These are phyloP conservation scores for Alternaria tenuissima DNA, from an alignment of 2,329 filamentous ascomycete species.

Conservation along the genomic window DNA sequence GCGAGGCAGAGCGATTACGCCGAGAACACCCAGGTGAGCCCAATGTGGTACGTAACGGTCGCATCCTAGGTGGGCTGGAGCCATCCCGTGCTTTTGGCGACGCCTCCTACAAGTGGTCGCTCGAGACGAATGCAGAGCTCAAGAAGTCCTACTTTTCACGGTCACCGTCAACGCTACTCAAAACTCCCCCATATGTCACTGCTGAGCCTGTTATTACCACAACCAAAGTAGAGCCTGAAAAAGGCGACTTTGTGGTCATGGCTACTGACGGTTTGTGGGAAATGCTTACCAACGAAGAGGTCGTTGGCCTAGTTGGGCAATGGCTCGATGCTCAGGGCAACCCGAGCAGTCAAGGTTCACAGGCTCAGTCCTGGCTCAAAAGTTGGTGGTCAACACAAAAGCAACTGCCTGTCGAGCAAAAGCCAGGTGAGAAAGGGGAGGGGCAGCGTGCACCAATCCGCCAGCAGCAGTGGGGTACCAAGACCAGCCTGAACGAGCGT, in stretches of 20 bases:
- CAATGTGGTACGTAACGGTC: constrained; percentile 85
- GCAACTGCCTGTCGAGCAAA: constrained; percentile 78
- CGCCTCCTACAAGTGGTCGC: constrained; percentile 94
- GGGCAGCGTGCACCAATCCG: constrained; percentile 90
- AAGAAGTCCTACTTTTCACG: constrained; percentile 88
- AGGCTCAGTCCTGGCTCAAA: constrained; percentile 70
- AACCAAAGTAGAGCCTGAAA: constrained; percentile 86
- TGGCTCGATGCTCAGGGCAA: constrained; percentile 84
- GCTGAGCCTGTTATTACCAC: constrained; percentile 95
- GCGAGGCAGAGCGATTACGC: constrained; percentile 82
- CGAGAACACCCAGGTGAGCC: constrained; percentile 89
- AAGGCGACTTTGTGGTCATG: constrained; percentile 94
- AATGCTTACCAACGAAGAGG: constrained; percentile 98
- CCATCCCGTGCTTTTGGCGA: constrained; percentile 95
- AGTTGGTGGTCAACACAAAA: constrained; percentile 70
- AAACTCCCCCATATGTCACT: constrained; percentile 95
- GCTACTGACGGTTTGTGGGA: constrained; percentile 98
- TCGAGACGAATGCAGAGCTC: constrained; percentile 82
- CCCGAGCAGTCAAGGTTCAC: constrained; percentile 47
- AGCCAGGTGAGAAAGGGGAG: constrained; percentile 59
- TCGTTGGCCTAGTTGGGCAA: constrained; percentile 92
- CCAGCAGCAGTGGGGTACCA: constrained; percentile 88
- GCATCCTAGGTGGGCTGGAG: constrained; percentile 90
- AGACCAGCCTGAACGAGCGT: constrained; percentile 74
- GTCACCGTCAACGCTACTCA: constrained; percentile 76